Percentiles rank a stretch among this genome's conserved stretches.
Conservation (phyloP, 192 early-diverging fungal species). For the Rhizoclosmatium globosum region DNA sequence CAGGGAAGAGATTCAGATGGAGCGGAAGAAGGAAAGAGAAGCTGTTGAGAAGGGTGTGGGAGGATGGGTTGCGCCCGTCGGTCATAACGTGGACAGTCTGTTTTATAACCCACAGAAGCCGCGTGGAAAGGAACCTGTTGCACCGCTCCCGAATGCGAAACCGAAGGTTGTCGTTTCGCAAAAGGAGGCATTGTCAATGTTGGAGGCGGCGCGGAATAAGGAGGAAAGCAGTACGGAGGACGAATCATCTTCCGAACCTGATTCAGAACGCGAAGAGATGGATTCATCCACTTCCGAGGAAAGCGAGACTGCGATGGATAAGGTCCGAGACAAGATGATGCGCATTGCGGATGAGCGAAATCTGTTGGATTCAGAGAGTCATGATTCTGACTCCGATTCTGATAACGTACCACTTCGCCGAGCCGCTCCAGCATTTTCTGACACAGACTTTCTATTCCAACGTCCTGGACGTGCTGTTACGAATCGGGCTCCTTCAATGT, state of each 20-base stretch:
- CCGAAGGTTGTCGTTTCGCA: not conserved
- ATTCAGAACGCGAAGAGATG: not conserved
- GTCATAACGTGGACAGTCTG: slow-evolving; percentile 15
- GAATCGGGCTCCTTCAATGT: not conserved
- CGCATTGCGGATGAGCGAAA: slow-evolving; percentile 4
- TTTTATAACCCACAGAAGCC: slow-evolving; percentile 9
- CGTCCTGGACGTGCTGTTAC: not conserved
- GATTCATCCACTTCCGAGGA: not conserved
- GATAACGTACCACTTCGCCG: slow-evolving; percentile 4
- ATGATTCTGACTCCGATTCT: not conserved
- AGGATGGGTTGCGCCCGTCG: slow-evolving; percentile 19
- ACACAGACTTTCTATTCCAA: not conserved
- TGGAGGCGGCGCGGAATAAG: not conserved
- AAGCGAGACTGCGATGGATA: slow-evolving; percentile 28
- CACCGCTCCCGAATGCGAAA: not conserved
- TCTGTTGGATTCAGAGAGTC: not conserved
- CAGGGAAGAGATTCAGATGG: not conserved
- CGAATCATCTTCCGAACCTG: not conserved
- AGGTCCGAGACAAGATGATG: slow-evolving; percentile 11
- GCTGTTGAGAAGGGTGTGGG: slow-evolving; percentile 1
- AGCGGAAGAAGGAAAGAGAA: not conserved
- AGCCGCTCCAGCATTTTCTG: not conserved
- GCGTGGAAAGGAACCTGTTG: not conserved
- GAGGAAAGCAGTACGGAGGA: slow-evolving; percentile 9
- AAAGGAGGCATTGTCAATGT: not conserved